phyloP scores from a whole-genome alignment of 345 rosid species.

The Hibiscus tridactylites region DNA sequence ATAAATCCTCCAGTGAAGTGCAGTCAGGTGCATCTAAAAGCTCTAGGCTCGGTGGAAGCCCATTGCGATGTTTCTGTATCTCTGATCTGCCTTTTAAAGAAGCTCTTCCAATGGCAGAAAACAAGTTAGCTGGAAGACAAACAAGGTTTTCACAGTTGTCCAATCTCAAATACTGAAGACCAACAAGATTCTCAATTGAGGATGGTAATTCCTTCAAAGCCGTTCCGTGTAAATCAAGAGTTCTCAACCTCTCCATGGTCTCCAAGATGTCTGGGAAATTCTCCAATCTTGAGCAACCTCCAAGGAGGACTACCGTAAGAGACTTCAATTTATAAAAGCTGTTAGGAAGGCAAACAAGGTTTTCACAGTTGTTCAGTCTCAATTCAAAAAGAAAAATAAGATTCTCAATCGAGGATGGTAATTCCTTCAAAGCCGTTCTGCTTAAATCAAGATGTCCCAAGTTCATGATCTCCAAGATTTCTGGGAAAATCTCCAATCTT shows the following conservation, averaged over 20 bases:
- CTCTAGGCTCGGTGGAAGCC: no score
- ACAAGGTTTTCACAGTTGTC: no score
- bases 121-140: background rate
- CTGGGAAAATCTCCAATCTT: slow-evolving; percentile 25
- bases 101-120: background rate
- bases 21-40: no score
- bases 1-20: background rate
- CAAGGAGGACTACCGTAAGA: slow-evolving; percentile 12
- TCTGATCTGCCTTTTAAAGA: background rate
- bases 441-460: slow-evolving; percentile 19
- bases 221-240: slow-evolving; percentile 16
- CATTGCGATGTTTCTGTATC: no score
- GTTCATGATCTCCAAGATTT: slow-evolving; percentile 15
- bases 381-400: slow-evolving; percentile 8
- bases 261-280: slow-evolving; percentile 19
- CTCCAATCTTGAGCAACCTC: slow-evolving; percentile 20
- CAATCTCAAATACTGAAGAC: background rate
- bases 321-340: background rate
- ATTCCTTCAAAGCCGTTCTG: slow-evolving; percentile 21
- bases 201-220: slow-evolving; percentile 20
- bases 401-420: slow-evolving; percentile 17
- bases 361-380: background rate
- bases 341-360: background rate
- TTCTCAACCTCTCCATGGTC: no score
- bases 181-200: slow-evolving; percentile 17